These are phyloP conservation scores for Sequoia sempervirens DNA, from an alignment of 75 land plant genomes.

Conservation along the genomic window DNA sequence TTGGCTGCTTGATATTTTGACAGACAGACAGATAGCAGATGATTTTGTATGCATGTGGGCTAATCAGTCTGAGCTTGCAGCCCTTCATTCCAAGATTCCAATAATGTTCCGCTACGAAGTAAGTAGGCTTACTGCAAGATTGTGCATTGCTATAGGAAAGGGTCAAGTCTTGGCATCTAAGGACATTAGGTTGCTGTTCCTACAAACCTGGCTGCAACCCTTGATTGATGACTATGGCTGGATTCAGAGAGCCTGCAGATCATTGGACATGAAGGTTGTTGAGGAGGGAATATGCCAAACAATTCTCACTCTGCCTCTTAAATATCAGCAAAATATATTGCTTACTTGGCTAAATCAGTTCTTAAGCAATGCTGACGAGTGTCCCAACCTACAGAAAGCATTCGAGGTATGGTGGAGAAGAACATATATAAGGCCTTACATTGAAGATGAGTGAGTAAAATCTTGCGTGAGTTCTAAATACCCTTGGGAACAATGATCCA, in stretches of 20 bases:
- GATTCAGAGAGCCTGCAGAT: conserved; percentile 72
- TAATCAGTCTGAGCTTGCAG: conserved; percentile 57
- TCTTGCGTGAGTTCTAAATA: not conserved
- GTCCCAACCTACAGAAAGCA: conserved; percentile 80
- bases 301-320: conserved; percentile 70
- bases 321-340: conserved; percentile 72
- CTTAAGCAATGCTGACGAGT: conserved; percentile 63
- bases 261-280: conserved; percentile 67
- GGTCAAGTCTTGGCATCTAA: conserved; percentile 68
- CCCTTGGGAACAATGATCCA: not conserved
- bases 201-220: conserved; percentile 70
- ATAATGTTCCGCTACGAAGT: conserved; percentile 54
- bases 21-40: conserved; percentile 52
- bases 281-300: conserved; percentile 88
- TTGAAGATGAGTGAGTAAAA: conserved; percentile 1
- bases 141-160: conserved; percentile 80
- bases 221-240: conserved; percentile 74
- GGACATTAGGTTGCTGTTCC: conserved; percentile 51
- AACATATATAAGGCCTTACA: conserved; percentile 60
- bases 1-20: conserved; percentile 74
- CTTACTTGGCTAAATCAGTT: conserved; percentile 67
- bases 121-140: conserved; percentile 74
- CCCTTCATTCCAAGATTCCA: conserved; percentile 50
- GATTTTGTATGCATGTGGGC: conserved; percentile 65
- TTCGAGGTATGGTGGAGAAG: conserved; percentile 95